These are phyloP conservation scores for Candida loeiensis DNA, from an alignment of 805 yeast species.

Conservation along the genomic window DNA sequence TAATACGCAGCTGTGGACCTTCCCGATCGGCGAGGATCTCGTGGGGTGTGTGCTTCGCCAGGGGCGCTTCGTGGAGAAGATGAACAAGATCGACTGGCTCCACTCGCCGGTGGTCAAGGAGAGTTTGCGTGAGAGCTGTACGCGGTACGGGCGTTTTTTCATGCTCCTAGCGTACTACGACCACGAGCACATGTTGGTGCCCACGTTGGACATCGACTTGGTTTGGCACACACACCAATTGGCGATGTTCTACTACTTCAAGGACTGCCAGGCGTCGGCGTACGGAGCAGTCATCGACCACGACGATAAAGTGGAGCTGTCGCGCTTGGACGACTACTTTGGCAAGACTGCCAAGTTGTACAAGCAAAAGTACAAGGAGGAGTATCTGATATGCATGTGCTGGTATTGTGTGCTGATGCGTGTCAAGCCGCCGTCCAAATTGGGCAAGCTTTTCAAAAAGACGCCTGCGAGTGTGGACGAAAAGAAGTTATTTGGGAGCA, in stretches of 20 bases:
- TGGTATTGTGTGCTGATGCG: conserved; percentile 7
- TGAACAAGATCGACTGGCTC: conserved; percentile 23
- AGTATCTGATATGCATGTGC: conserved; percentile 13
- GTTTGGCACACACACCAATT: conserved; percentile 29
- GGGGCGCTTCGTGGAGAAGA: conserved; percentile 19
- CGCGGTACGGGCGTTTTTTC: conserved; percentile 19
- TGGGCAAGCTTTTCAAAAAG: neutral
- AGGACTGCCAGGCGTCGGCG: conserved; percentile 14
- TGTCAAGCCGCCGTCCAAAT: neutral
- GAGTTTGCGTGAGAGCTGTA: conserved; percentile 14
- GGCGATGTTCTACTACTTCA: conserved; percentile 13
- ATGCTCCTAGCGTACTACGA: conserved; percentile 11
- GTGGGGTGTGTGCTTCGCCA: conserved; percentile 24
- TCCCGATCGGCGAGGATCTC: conserved; percentile 22
- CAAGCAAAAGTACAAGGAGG: conserved; percentile 7
- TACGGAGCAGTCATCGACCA: conserved; percentile 11
- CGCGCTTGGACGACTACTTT: conserved; percentile 4
- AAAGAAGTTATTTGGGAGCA: conserved; percentile 7
- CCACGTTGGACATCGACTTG: conserved; percentile 27
- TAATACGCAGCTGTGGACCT: too few species aligned
- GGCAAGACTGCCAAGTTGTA: conserved; percentile 11
- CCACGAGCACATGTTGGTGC: conserved; percentile 14
- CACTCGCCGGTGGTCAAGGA: conserved; percentile 2
- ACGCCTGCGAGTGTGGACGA: neutral
- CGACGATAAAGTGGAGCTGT: conserved; percentile 9